Evolutionary conservation across 2,329 filamentous ascomycete species (phyloP), one percentile per base, ranked within the genome.

Genomic region (Monosporascus sp.): DNA sequence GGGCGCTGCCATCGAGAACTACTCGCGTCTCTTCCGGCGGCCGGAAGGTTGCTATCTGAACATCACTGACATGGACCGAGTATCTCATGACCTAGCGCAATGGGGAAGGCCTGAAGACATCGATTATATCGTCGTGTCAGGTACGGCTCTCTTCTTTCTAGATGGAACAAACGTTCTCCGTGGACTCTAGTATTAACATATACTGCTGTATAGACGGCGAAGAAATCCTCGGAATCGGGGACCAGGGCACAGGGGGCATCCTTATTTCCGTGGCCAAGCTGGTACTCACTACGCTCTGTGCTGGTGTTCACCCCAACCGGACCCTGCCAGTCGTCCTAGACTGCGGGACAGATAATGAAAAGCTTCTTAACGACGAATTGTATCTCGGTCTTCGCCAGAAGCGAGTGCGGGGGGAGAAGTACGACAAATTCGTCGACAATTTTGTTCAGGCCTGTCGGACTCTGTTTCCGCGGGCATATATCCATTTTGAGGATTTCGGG

Each of bases 401-500:
- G 22, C 81, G 91, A 15, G 80, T 84, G 0, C 74, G 86, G 2
- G 91, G 91, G 0, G 73, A 88, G 60, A 71, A 84, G 61, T 96
- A 96, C 63, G 88, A 93, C 64, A 69, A 81, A 0, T 89, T 96
- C 56, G 82, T 95, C 1, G 87, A 90, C 46, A 81, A 72, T 0
- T 96, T 96, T 63, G 81, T 96, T 8, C 73, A 77, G 50, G 78
- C 83, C 0, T 86, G 86, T 0, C 76, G 84, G 45, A 83, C 86
- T 60, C 76, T 84, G 2, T 96, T 87, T 56, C 91, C 91, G 0
- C 84, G 79, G 46, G 90, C 91, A 0, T 93, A 92, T 62, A 86
- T 96, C 20, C 91, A 96, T 64, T 96, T 95, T 62, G 89, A 96
- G 63, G 91, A 96, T 65, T 95, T 96, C 72, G 91, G 90, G 1